phyloP scores from a whole-genome alignment of 805 yeast species.

The Candida silvicultrix region DNA sequence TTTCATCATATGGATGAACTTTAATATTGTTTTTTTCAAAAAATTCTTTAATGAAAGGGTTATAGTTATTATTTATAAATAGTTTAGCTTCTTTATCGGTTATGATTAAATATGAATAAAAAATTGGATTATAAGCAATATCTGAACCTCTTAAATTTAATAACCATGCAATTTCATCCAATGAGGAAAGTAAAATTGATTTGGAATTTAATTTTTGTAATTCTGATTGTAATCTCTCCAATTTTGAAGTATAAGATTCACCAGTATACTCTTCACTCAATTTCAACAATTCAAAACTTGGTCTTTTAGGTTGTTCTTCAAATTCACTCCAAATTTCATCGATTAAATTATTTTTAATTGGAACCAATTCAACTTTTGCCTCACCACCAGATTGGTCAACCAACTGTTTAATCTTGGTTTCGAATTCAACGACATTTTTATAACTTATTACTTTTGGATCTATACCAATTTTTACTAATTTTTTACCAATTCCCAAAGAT shows the following conservation, averaged over 20 bases:
- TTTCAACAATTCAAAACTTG: slow-evolving; percentile 40
- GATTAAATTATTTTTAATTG: slow-evolving; percentile 59
- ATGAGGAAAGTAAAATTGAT: slow-evolving; percentile 57
- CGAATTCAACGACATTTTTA: slow-evolving; percentile 25
- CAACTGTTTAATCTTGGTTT: slow-evolving; percentile 22
- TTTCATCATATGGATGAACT: slow-evolving; percentile 45
- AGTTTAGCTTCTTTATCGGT: slow-evolving; percentile 37
- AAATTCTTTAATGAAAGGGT: slow-evolving; percentile 31
- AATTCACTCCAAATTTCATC: slow-evolving; percentile 68
- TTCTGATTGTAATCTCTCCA: slow-evolving; percentile 35
- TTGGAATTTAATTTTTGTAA: slow-evolving; percentile 29
- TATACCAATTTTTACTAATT: slow-evolving; percentile 58
- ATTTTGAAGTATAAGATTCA: slow-evolving; percentile 50
- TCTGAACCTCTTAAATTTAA: slow-evolving; percentile 81
- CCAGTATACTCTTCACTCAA: slow-evolving; percentile 60
- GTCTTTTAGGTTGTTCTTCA: slow-evolving; percentile 58
- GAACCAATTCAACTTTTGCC: slow-evolving; percentile 38
- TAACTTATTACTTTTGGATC: slow-evolving; percentile 73
- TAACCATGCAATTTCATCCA: slow-evolving; percentile 91
- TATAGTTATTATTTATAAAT: slow-evolving; percentile 44
- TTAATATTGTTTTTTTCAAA: slow-evolving; percentile 38
- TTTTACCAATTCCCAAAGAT: slow-evolving; percentile 34
- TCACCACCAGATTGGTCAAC: slow-evolving; percentile 20
- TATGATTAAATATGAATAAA: slow-evolving; percentile 56
- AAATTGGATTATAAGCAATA: slow-evolving; percentile 81